These are phyloP conservation scores for Tulasnella sp. DNA, from an alignment of 768 basidiomycete species.

Conservation along the genomic window DNA sequence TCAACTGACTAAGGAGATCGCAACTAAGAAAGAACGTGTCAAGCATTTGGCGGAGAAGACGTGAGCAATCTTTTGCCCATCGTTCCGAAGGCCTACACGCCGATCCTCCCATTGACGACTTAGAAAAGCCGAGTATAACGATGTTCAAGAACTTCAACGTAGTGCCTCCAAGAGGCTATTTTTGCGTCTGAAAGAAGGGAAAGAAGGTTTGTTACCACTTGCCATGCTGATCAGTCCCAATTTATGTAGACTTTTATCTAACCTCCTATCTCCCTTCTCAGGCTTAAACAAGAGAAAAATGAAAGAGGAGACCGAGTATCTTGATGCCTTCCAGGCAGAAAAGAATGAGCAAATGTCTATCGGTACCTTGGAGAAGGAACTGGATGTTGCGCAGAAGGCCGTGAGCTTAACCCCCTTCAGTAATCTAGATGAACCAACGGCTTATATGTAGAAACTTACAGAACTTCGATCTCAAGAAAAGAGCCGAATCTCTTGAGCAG, in stretches of 20 bases:
- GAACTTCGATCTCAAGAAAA: slow-evolving; percentile 2
- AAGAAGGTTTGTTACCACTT: not conserved
- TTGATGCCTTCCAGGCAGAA: slow-evolving; percentile 14
- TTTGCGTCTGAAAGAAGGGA: not conserved
- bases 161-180: slow-evolving; percentile 12
- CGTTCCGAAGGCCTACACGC: not conserved
- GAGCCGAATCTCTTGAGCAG: not conserved
- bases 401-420: not conserved
- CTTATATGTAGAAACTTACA: not conserved
- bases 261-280: not conserved
- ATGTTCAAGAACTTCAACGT: not conserved
- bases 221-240: not conserved
- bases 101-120: not conserved
- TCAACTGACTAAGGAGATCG: slow-evolving; percentile 8
- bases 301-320: slow-evolving; percentile 14
- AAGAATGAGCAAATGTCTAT: slow-evolving; percentile 13
- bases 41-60: slow-evolving; percentile 3
- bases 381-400: not conserved
- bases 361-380: slow-evolving; percentile 6
- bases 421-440: not conserved
- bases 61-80: not conserved
- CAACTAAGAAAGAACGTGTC: not conserved
- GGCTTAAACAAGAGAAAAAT: slow-evolving; percentile 1
- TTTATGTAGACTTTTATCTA: not conserved
- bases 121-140: slow-evolving; percentile 11